Percentiles rank a stretch among this genome's conserved stretches.
These are phyloP conservation scores for Ophiocordyceps robertsii DNA, from an alignment of 2,329 filamentous ascomycete species.

Conservation along the genomic window DNA sequence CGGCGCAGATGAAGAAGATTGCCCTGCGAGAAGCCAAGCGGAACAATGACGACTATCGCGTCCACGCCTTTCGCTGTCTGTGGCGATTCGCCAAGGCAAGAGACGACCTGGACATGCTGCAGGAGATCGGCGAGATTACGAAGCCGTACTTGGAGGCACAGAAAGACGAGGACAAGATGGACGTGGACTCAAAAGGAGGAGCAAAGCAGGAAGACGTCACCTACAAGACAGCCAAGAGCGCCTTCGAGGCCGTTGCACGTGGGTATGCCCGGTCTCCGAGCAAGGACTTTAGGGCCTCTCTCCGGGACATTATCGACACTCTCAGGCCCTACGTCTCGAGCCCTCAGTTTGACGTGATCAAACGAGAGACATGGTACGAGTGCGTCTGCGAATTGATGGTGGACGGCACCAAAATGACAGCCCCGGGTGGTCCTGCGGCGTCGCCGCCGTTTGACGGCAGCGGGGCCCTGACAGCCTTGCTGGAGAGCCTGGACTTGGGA, in stretches of 20 bases:
- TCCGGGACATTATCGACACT: slow-evolving; percentile 24
- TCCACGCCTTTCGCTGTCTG: slow-evolving; percentile 58
- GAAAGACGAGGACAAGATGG: slow-evolving; percentile 51
- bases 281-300: slow-evolving; percentile 19
- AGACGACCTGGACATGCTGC: slow-evolving; percentile 56
- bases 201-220: slow-evolving; percentile 27
- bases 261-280: slow-evolving; percentile 32
- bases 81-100: slow-evolving; percentile 59
- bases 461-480: slow-evolving; percentile 21
- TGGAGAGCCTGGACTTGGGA: slow-evolving; percentile 32
- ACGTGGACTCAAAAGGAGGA: slow-evolving; percentile 43
- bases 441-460: slow-evolving; percentile 5
- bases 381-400: slow-evolving; percentile 33
- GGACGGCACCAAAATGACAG: slow-evolving; percentile 17
- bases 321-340: slow-evolving; percentile 27
- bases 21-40: slow-evolving; percentile 78
- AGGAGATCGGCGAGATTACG: slow-evolving; percentile 52
- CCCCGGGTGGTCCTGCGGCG: slow-evolving; percentile 8
- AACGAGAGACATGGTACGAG: slow-evolving; percentile 39
- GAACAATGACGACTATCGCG: slow-evolving; percentile 74
- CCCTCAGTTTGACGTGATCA: slow-evolving; percentile 25
- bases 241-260: slow-evolving; percentile 34
- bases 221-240: slow-evolving; percentile 32
- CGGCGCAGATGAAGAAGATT: slow-evolving; percentile 64
- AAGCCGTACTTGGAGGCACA: slow-evolving; percentile 46